Conservation (phyloP, 2,329 filamentous ascomycete genomes). For the Cercospora brassicicola region DNA sequence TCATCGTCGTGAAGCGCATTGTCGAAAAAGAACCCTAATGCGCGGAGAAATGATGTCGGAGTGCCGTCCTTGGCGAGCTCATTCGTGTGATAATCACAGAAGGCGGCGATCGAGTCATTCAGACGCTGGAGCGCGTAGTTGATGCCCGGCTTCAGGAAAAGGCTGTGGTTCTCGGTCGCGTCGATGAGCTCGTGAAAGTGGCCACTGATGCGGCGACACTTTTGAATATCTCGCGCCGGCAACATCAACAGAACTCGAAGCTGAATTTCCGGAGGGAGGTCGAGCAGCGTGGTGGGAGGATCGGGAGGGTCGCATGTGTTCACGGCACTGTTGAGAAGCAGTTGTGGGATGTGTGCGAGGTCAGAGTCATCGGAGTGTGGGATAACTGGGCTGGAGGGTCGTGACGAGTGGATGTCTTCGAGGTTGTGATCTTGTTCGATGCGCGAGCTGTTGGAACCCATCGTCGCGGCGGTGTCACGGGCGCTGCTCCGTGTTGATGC, state of each 20-base stretch:
- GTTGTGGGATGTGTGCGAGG: background rate
- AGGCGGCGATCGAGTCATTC: background rate
- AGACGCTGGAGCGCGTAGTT: background rate
- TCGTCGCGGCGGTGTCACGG: background rate
- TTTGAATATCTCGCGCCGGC: slow-evolving; percentile 5
- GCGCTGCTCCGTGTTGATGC: background rate
- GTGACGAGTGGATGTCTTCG: background rate
- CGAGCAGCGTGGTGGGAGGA: background rate
- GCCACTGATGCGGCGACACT: slow-evolving; percentile 1
- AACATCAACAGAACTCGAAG: background rate
- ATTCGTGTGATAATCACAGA: background rate
- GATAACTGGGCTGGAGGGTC: background rate
- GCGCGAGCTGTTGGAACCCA: background rate
- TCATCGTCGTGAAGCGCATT: background rate
- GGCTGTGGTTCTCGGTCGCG: background rate
- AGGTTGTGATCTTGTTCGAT: background rate
- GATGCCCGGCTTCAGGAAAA: background rate
- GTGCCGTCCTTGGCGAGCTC: background rate
- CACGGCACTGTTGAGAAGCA: background rate
- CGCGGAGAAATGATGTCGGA: background rate
- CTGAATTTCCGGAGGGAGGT: slow-evolving; percentile 9
- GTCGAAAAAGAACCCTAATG: background rate
- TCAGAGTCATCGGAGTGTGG: background rate
- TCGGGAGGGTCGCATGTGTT: background rate
- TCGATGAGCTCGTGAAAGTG: slow-evolving; percentile 8